A percentile compares a stretch with the other conserved stretches of the same genome.
Conservation (phyloP, 2,329 filamentous ascomycete genomes). For the Pezicula neosporulosa region DNA sequence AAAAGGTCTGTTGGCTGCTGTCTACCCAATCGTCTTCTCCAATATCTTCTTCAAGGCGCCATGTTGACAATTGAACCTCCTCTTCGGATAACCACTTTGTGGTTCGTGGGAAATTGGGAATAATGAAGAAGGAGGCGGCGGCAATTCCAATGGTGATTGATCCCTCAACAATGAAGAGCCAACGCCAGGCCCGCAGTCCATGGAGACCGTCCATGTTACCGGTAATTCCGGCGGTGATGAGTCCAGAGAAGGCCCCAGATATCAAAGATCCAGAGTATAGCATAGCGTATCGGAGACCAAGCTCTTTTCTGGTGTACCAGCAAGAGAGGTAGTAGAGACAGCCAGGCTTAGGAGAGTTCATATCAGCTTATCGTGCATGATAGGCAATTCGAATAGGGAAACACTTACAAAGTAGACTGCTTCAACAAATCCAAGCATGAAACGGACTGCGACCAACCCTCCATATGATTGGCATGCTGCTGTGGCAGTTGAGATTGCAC, state of each 20-base stretch:
- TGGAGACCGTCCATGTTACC: conserved; percentile 41
- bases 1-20: conserved; percentile 27
- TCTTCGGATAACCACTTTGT: conserved; percentile 27
- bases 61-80: conserved; percentile 29
- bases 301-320: conserved; percentile 36
- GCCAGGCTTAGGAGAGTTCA: conserved; percentile 18
- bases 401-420: conserved; percentile 12
- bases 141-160: conserved; percentile 36
- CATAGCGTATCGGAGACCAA: conserved; percentile 30
- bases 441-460: conserved; percentile 31
- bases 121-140: conserved; percentile 29
- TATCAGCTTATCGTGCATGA: neutral
- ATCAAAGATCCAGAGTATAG: conserved; percentile 33
- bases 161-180: conserved; percentile 45
- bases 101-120: conserved; percentile 38
- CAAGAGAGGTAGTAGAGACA: conserved; percentile 33
- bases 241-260: conserved; percentile 43
- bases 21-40: conserved; percentile 32
- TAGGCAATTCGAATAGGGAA: too few relatives aligned
- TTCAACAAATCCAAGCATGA: conserved; percentile 25
- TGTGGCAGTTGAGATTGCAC: conserved; percentile 28
- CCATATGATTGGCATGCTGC: conserved; percentile 31
- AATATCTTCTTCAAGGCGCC: conserved; percentile 31
- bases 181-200: conserved; percentile 46
- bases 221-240: conserved; percentile 44